Conservation (phyloP, 176 grass and related monocot species). For the Otatea glauca region DNA sequence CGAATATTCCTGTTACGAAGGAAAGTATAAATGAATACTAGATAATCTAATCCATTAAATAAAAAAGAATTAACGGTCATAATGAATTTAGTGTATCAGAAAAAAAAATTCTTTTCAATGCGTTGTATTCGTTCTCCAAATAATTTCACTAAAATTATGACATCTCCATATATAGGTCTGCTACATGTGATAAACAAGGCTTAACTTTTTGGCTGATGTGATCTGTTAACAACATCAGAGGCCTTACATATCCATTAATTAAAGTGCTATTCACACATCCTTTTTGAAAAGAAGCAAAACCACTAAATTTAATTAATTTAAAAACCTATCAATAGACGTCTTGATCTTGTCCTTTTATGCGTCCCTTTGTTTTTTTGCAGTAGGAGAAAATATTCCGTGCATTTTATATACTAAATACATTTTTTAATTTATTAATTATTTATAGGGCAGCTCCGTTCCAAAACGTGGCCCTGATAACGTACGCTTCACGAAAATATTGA, state of each 20-base stretch:
- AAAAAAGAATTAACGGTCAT: too few relatives aligned
- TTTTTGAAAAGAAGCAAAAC: slow-evolving; percentile 7
- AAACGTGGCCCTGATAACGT: slow-evolving; percentile 25
- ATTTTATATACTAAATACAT: not conserved
- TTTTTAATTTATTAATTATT: not conserved
- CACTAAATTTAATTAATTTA: slow-evolving; percentile 1
- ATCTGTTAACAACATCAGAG: slow-evolving; percentile 14
- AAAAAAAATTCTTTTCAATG: too few relatives aligned
- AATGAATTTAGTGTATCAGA: too few relatives aligned
- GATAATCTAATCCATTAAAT: too few relatives aligned
- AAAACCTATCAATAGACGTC: not conserved
- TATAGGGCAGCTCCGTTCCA: not conserved
- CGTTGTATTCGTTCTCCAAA: too few relatives aligned
- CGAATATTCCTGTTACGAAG: too few relatives aligned
- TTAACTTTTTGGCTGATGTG: slow-evolving; percentile 15
- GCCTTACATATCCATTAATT: slow-evolving; percentile 8
- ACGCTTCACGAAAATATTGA: slow-evolving; percentile 8
- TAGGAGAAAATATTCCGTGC: not conserved
- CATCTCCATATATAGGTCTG: too few relatives aligned
- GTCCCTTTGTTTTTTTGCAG: not conserved
- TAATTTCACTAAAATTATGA: too few relatives aligned
- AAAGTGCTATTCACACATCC: not conserved
- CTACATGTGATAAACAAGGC: not conserved
- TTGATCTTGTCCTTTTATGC: not conserved
- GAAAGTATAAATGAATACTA: too few relatives aligned